Percentiles rank a stretch among this genome's conserved stretches.
These are phyloP conservation scores for Solanum megistacrolobum DNA, from an alignment of 257 asterid genomes.

Conservation along the genomic window DNA sequence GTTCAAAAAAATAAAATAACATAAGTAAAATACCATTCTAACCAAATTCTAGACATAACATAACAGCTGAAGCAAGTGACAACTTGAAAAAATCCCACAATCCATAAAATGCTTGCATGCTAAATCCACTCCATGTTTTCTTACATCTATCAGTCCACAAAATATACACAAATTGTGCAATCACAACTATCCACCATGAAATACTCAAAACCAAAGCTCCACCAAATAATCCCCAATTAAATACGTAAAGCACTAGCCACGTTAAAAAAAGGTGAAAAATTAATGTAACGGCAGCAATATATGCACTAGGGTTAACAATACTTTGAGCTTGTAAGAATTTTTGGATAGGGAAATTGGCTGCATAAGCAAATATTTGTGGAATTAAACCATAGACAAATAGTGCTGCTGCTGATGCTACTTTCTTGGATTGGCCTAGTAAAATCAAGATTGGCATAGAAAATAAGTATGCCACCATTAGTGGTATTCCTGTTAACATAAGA, in stretches of 20 bases:
- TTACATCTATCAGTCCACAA: neutral
- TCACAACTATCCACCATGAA: conserved; percentile 3
- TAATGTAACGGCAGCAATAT: neutral
- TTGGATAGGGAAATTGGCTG: conserved; percentile 5
- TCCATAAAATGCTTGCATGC: neutral
- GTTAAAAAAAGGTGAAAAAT: neutral
- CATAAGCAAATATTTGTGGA: conserved; percentile 9
- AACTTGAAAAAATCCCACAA: conserved; percentile 1
- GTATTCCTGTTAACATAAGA: conserved; percentile 4
- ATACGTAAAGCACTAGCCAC: neutral
- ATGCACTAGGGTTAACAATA: conserved; percentile 5
- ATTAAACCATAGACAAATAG: neutral
- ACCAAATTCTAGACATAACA: neutral
- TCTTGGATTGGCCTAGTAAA: neutral
- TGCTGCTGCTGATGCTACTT: neutral
- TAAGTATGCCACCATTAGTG: neutral
- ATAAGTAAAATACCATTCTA: too few relatives aligned
- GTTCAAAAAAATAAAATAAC: too few relatives aligned
- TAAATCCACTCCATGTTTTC: conserved; percentile 2
- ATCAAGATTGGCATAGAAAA: conserved; percentile 1
- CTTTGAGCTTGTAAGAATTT: conserved; percentile 1
- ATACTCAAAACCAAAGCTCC: conserved; percentile 1
- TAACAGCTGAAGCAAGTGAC: neutral
- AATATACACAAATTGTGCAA: neutral
- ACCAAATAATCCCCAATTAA: conserved; percentile 1